Percentiles rank a stretch among this genome's conserved stretches.
Evolutionary conservation across 2,329 filamentous ascomycete species (phyloP).

Genomic region (Penicillium sp.): DNA sequence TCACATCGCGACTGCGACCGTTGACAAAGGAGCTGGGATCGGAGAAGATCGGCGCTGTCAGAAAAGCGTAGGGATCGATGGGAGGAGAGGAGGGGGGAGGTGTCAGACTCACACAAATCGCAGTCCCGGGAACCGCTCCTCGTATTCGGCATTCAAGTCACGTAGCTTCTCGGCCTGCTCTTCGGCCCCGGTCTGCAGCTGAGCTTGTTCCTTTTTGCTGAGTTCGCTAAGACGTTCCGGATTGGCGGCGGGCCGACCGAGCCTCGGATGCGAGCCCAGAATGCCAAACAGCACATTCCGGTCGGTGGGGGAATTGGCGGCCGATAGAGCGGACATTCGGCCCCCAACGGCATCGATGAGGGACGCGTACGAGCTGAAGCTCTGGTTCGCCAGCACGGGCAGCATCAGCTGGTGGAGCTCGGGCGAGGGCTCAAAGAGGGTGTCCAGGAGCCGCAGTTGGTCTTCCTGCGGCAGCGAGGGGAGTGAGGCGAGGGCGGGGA

Average conservation of each 20-base stretch:
- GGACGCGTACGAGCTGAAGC: conserved; percentile 69
- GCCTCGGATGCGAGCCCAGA: conserved; percentile 78
- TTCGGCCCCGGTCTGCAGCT: conserved; percentile 64
- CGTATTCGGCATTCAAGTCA: conserved; percentile 75
- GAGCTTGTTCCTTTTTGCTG: conserved; percentile 80
- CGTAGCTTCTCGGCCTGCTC: conserved; percentile 57
- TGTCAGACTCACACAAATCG: conserved; percentile 75
- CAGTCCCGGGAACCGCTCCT: conserved; percentile 77
- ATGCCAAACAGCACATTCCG: conserved; percentile 69
- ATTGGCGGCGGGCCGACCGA: conserved; percentile 63
- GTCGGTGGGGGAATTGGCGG: conserved; percentile 55
- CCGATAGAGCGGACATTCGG: conserved; percentile 65
- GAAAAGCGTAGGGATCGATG: conserved; percentile 3
- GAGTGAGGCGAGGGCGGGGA: conserved; percentile 65
- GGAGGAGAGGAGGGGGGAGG: neutral
- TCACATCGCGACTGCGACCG: conserved; percentile 70
- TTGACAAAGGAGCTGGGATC: conserved; percentile 77
- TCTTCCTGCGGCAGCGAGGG: conserved; percentile 58
- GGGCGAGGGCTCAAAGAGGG: conserved; percentile 81
- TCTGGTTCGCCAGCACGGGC: conserved; percentile 64
- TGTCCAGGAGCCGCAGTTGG: conserved; percentile 66
- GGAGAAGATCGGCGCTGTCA: conserved; percentile 9
- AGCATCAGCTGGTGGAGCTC: conserved; percentile 74
- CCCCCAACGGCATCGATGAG: conserved; percentile 70
- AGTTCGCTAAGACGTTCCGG: conserved; percentile 72